These are phyloP conservation scores for Cadophora sp. DNA, from an alignment of 2,329 filamentous ascomycete species.

Conservation along the genomic window DNA sequence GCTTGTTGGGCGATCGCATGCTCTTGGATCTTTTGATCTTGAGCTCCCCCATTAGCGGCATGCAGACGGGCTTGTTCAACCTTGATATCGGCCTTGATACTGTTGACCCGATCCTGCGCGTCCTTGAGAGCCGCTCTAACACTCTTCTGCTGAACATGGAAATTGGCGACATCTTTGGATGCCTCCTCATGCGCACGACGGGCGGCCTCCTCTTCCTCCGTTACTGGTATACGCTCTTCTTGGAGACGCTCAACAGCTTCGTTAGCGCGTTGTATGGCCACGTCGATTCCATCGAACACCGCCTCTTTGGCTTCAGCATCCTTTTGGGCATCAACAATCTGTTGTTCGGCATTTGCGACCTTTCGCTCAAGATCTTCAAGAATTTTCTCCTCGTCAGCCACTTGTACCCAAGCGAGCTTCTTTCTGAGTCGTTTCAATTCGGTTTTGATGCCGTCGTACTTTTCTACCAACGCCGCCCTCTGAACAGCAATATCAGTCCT, in stretches of 20 bases:
- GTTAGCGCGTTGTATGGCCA: slow-evolving; percentile 47
- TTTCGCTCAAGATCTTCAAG: slow-evolving; percentile 52
- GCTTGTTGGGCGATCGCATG: slow-evolving; percentile 63
- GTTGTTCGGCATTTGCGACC: slow-evolving; percentile 45
- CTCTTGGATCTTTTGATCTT: slow-evolving; percentile 65
- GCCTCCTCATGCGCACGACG: slow-evolving; percentile 61
- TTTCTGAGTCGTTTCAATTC: slow-evolving; percentile 64
- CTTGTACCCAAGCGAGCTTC: slow-evolving; percentile 87
- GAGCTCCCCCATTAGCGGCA: slow-evolving; percentile 72
- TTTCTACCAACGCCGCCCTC: slow-evolving; percentile 57
- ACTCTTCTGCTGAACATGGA: slow-evolving; percentile 69
- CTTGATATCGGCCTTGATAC: slow-evolving; percentile 55
- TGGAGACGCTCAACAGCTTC: slow-evolving; percentile 33
- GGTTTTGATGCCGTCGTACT: slow-evolving; percentile 68
- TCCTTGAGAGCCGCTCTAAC: slow-evolving; percentile 65
- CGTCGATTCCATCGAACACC: slow-evolving; percentile 43
- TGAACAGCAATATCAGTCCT: slow-evolving; percentile 61
- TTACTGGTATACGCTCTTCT: slow-evolving; percentile 49
- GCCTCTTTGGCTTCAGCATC: slow-evolving; percentile 58
- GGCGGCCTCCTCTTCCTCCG: slow-evolving; percentile 54
- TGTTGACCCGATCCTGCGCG: slow-evolving; percentile 55
- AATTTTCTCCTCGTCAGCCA: slow-evolving; percentile 73
- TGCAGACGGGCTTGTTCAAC: slow-evolving; percentile 68
- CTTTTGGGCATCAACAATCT: slow-evolving; percentile 49
- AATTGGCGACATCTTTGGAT: slow-evolving; percentile 58